Base-by-base conservation (phyloP, 2,329 filamentous ascomycete genomes). In the Trichocomaceae sp. region DNA sequence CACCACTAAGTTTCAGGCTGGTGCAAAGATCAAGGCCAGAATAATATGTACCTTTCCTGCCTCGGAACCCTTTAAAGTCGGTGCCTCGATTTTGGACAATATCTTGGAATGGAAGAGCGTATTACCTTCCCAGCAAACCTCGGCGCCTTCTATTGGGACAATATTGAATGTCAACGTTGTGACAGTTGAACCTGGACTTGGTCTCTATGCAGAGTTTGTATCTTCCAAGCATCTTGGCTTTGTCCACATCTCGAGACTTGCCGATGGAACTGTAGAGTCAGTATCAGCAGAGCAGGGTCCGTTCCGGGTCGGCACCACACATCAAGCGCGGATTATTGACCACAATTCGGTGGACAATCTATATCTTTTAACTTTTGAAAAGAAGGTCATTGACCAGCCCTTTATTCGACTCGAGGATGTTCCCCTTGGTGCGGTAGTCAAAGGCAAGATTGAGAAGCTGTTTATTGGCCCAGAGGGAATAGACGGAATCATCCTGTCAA, bases 371-470 rank as follows among this genome's bases (percentile, higher is more conserved):
- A 96, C 93, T 1, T 82, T 96, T 42, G 86, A 97, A 71, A 82
- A 87, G 61, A 86, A 80, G 33, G 76, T 96, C 10, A 79, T 99
- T 35, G 86, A 93, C 19, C 92, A 96, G 66, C 83, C 88, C 7
- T 99, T 90, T 74, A 80, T 99, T 20, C 84, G 91, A n/a, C 80
- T 96, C 23, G 90, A 97, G 64, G 93, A 99, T 72, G 81, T 99
- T 13, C 83, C 85, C 5, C 73, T 96, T 46, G 93, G 92, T 19
- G 83, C 85, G 33, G 77, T 93, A 6, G 85, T 96, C 46, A 87
- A 87, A 61, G 90, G 88, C 55, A 88, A 83, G 48, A 83, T 99
- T 35, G 88, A 96, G 66, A 95, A 90, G 71, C 77, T 97, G 22
- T 75, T 96, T 33, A 79, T 95, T 59, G 86, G 87, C 55, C 82